Conservation (phyloP, 208 protist species). For the Leishmania tarentolae region DNA sequence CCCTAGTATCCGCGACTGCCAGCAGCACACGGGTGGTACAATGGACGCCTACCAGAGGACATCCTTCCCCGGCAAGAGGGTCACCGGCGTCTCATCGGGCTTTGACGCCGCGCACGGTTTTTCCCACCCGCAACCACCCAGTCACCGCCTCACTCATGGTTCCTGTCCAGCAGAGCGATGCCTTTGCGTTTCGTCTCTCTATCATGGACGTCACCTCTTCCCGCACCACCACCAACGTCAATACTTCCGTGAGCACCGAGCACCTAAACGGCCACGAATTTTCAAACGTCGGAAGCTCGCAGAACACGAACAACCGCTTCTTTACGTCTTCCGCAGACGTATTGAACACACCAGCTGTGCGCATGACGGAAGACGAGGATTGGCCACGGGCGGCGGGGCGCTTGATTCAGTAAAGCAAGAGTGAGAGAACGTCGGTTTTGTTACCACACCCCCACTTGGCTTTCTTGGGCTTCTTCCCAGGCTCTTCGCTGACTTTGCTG, state of each 20-base stretch:
- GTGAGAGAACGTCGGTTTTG: not conserved
- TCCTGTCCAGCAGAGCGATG: constrained; percentile 10
- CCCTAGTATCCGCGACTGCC: not conserved
- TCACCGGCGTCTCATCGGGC: constrained; percentile 18
- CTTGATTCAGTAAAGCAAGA: constrained; percentile 17
- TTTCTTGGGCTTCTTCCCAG: not conserved
- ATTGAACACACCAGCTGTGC: constrained; percentile 28
- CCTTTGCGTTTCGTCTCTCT: constrained; percentile 9
- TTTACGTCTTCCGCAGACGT: constrained; percentile 27
- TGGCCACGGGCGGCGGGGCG: constrained; percentile 16
- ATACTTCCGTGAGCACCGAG: constrained; percentile 25
- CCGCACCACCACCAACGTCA: constrained; percentile 19
- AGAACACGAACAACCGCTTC: constrained; percentile 14
- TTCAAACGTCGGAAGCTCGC: not conserved
- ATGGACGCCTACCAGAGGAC: constrained; percentile 7
- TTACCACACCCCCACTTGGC: not conserved
- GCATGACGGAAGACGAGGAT: constrained; percentile 26
- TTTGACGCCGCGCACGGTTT: constrained; percentile 9
- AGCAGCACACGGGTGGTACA: constrained; percentile 6
- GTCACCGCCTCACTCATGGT: not conserved
- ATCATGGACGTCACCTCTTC: constrained; percentile 13
- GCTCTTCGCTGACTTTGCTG: not conserved
- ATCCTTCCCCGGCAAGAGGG: not conserved
- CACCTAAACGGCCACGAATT: constrained; percentile 23
- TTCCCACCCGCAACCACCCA: not conserved